Percentiles rank a stretch among this genome's conserved stretches.
These are phyloP conservation scores for Hyaloscypha variabilis DNA, from an alignment of 495 filamentous ascomycete species.

Conservation along the genomic window DNA sequence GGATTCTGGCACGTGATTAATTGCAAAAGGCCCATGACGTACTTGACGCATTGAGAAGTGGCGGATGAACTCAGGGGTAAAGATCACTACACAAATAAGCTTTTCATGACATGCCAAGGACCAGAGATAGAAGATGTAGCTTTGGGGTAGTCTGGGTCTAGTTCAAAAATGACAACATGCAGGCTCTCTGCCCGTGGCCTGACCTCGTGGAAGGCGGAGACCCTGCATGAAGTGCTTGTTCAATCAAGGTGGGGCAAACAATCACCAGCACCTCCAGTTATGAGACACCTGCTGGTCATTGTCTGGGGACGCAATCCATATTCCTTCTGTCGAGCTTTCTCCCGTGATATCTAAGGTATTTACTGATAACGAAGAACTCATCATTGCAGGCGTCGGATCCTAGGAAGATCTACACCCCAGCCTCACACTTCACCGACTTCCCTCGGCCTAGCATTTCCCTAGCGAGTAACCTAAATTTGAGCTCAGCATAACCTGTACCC, in stretches of 20 bases:
- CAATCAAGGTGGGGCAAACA: neutral
- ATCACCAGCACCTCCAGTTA: neutral
- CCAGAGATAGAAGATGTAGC: neutral
- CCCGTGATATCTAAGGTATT: neutral
- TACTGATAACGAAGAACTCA: neutral
- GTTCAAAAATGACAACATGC: neutral
- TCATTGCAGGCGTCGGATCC: neutral
- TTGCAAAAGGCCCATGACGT: too few relatives aligned
- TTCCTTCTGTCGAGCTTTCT: neutral
- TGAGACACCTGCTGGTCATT: neutral
- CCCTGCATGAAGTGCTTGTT: neutral
- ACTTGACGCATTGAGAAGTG: neutral
- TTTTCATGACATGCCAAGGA: conserved; percentile 8
- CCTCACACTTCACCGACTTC: neutral
- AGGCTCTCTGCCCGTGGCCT: neutral
- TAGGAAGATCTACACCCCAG: neutral
- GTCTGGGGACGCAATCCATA: neutral
- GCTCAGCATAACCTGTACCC: neutral
- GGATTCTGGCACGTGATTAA: too few relatives aligned
- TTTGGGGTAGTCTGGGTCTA: neutral
- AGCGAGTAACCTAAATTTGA: conserved; percentile 1
- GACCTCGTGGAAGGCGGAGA: neutral
- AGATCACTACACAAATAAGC: neutral
- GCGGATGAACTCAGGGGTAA: neutral
- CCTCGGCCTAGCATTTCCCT: neutral